Evolutionary conservation across 371 early-diverging fungal species (phyloP).

Genomic region (Saksenaea vasiformis): DNA sequence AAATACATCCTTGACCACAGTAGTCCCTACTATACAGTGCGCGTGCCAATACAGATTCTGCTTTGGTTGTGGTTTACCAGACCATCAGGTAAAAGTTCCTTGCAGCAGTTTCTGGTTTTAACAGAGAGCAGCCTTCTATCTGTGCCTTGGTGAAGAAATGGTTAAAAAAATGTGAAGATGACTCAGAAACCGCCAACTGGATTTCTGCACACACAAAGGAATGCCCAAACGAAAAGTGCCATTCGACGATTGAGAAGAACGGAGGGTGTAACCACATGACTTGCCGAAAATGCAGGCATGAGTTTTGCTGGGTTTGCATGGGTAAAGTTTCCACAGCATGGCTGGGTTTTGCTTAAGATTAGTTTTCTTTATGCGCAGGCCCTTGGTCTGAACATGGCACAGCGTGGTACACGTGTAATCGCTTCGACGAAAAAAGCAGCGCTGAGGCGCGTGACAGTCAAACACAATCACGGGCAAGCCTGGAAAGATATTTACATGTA

Average conservation of each 20-base stretch:
- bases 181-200: conserved; percentile 96
- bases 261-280: conserved; percentile 94
- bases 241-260: conserved; percentile 92
- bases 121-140: conserved; percentile 59
- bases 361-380: conserved; percentile 59
- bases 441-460: conserved; percentile 74
- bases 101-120: not conserved
- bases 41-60: conserved; percentile 78
- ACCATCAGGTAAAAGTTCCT: conserved; percentile 65
- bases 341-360: not conserved
- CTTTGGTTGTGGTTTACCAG: conserved; percentile 80
- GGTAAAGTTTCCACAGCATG: conserved; percentile 6
- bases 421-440: conserved; percentile 78
- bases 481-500: conserved; percentile 92
- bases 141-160: conserved; percentile 82
- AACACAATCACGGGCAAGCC: conserved; percentile 73
- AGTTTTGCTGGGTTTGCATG: conserved; percentile 83
- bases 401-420: conserved; percentile 82
- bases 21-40: conserved; percentile 85
- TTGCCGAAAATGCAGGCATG: conserved; percentile 78
- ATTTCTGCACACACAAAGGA: conserved; percentile 92
- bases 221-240: conserved; percentile 77
- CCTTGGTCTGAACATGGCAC: conserved; percentile 91
- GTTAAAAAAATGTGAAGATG: conserved; percentile 92
- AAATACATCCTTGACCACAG: conserved; percentile 53